phyloP scores from a whole-genome alignment of 345 rosid genomes.

The Xanthoceras sorbifolium region DNA sequence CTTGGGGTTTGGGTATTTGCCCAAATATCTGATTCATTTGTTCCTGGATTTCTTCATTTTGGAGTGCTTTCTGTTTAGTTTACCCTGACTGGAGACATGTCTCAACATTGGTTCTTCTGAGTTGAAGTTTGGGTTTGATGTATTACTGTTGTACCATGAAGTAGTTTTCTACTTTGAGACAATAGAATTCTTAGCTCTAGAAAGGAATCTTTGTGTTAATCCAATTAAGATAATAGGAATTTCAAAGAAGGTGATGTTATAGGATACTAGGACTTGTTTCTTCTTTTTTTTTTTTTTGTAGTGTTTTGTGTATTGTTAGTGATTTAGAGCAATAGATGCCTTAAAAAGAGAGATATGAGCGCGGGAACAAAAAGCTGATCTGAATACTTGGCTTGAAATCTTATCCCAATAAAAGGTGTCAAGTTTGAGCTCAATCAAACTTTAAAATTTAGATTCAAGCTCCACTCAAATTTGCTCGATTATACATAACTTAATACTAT shows the following conservation, averaged over 20 bases:
- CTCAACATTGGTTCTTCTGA: neutral
- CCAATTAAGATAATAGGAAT: neutral
- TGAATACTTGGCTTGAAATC: neutral
- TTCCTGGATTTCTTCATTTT: conserved; percentile 1
- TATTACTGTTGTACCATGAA: neutral
- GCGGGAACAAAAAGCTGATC: neutral
- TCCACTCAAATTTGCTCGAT: neutral
- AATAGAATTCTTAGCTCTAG: neutral
- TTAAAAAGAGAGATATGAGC: neutral
- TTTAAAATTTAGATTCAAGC: neutral
- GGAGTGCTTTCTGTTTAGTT: neutral
- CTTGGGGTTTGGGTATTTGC: neutral
- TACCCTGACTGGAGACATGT: neutral
- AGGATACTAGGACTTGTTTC: neutral
- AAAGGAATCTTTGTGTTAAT: neutral
- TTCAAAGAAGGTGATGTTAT: neutral
- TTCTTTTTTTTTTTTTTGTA: too few relatives aligned
- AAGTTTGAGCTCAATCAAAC: neutral
- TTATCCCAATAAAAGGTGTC: neutral
- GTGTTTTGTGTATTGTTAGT: neutral
- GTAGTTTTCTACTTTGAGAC: neutral
- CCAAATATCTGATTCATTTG: neutral
- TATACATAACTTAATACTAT: neutral
- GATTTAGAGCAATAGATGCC: neutral
- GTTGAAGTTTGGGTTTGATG: neutral